These are phyloP conservation scores for Malus fusca DNA, from an alignment of 306 rosid genomes.

Conservation along the genomic window DNA sequence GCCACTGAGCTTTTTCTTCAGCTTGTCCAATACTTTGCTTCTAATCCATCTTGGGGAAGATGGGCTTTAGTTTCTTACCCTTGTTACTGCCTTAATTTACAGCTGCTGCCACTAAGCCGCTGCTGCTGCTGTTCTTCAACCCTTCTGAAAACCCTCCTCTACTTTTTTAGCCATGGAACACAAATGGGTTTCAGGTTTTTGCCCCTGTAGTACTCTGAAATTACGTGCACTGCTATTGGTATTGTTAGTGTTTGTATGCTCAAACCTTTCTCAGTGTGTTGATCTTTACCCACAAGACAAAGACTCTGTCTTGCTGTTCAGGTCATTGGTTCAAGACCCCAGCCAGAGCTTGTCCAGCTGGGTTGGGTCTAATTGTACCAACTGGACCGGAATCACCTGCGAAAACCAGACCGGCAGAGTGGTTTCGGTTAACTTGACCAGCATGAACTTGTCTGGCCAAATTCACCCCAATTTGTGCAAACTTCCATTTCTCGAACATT, in stretches of 20 bases:
- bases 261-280: slow-evolving; percentile 35
- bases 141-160: neutral
- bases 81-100: neutral
- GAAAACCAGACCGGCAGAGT: slow-evolving; percentile 65
- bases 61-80: slow-evolving; percentile 15
- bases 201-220: slow-evolving; percentile 12
- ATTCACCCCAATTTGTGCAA: slow-evolving; percentile 52
- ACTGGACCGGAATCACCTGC: slow-evolving; percentile 77
- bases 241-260: slow-evolving; percentile 28
- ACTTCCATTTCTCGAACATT: slow-evolving; percentile 43
- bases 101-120: slow-evolving; percentile 14
- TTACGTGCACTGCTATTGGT: slow-evolving; percentile 28
- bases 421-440: slow-evolving; percentile 49
- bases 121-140: neutral
- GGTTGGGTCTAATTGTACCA: slow-evolving; percentile 68
- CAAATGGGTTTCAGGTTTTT: slow-evolving; percentile 23
- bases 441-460: slow-evolving; percentile 71
- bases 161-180: slow-evolving; percentile 27
- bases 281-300: slow-evolving; percentile 60
- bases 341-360: slow-evolving; percentile 59
- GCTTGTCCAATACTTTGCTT: slow-evolving; percentile 12
- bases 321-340: slow-evolving; percentile 53
- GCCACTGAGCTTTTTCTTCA: neutral
- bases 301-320: slow-evolving; percentile 47
- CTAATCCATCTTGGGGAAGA: slow-evolving; percentile 4